phyloP scores from a whole-genome alignment of 1,284 basidiomycete genomes.

The Veloporphyrellus conicus region DNA sequence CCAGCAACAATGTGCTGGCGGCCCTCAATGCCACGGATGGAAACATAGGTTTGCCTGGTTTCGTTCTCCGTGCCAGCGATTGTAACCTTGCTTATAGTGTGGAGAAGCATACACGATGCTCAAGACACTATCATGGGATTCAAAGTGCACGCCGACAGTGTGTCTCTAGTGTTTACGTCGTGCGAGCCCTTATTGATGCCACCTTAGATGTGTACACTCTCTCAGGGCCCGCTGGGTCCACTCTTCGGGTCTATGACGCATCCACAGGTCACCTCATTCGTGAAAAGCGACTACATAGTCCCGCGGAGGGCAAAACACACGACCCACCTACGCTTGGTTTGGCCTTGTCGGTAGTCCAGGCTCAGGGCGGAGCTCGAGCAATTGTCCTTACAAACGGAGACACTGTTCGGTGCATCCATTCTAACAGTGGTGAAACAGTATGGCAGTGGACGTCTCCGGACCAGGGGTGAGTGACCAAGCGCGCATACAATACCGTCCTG shows the following conservation, averaged over 20 bases:
- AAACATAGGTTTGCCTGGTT: conserved; percentile 50
- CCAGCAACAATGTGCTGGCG: conserved; percentile 74
- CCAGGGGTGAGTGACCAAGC: conserved; percentile 46
- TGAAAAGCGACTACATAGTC: conserved; percentile 59
- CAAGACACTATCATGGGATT: conserved; percentile 71
- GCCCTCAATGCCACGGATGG: conserved; percentile 72
- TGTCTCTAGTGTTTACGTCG: conserved; percentile 21
- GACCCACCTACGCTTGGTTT: conserved; percentile 51
- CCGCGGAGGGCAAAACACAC: conserved; percentile 40
- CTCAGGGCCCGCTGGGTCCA: conserved; percentile 72
- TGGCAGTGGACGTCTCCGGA: conserved; percentile 70
- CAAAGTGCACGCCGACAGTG: conserved; percentile 59
- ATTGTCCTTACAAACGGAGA: conserved; percentile 57
- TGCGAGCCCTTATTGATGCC: conserved; percentile 2
- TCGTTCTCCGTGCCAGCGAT: neutral
- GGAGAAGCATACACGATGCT: conserved; percentile 73
- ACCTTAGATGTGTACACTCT: conserved; percentile 62
- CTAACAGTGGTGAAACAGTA: conserved; percentile 43
- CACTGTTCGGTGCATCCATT: conserved; percentile 48
- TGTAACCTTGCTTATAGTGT: conserved; percentile 47
- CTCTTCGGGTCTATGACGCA: conserved; percentile 66
- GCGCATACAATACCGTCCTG: neutral
- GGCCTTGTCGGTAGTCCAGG: conserved; percentile 29
- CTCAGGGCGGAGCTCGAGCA: conserved; percentile 1
- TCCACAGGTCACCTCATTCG: conserved; percentile 65